Percentiles rank a stretch among this genome's conserved stretches.
Evolutionary conservation across 75 land plant genomes (phyloP).

Genomic region (Sequoiadendron giganteum): DNA sequence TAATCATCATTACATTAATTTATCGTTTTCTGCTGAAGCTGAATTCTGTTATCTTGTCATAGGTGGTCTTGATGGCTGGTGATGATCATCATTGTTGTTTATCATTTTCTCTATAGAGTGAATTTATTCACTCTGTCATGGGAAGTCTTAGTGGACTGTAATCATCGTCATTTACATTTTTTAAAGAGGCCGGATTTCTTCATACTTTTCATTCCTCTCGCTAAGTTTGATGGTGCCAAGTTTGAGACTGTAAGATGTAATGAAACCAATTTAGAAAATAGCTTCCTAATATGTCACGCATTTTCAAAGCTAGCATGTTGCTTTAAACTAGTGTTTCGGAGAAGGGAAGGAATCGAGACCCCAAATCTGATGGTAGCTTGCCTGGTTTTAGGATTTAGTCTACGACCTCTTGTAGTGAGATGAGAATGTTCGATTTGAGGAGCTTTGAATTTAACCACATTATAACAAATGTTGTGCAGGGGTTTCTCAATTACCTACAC

Average conservation of each 20-base stretch:
- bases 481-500: constrained; percentile 22
- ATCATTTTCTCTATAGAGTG: background rate
- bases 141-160: background rate
- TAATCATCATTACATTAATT: background rate
- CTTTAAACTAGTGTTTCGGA: background rate
- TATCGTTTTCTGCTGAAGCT: background rate
- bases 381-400: background rate
- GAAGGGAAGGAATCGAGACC: background rate
- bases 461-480: constrained; percentile 4
- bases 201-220: background rate
- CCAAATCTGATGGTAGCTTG: background rate
- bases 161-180: too few relatives aligned
- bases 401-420: background rate
- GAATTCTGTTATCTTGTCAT: background rate
- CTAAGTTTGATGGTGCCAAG: background rate
- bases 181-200: background rate
- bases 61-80: background rate
- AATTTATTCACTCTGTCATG: background rate
- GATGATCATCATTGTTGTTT: background rate
- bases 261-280: background rate
- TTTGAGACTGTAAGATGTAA: background rate
- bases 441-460: background rate
- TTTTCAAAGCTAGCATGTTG: background rate
- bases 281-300: background rate
- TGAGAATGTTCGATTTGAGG: background rate